Conservation (phyloP, 192 early-diverging fungal species). For the Coemansia interrupta region DNA sequence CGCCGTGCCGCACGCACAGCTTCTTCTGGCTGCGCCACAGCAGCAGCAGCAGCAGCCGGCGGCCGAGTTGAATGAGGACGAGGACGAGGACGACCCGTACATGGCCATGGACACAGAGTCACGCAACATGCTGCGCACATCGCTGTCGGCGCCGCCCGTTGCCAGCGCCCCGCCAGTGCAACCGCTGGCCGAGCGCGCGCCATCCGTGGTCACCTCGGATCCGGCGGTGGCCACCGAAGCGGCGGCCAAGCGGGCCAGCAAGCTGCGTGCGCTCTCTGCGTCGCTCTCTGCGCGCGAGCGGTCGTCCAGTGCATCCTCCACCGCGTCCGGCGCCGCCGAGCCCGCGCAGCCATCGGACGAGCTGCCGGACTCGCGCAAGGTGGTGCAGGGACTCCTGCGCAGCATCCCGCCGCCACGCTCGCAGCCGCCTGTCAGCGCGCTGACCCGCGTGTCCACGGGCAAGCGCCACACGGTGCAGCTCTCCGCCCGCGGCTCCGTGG, state of each 20-base stretch:
- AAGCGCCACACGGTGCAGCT: slow-evolving; percentile 52
- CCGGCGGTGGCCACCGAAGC: neutral
- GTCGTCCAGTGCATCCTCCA: neutral
- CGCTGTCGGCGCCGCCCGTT: slow-evolving; percentile 29
- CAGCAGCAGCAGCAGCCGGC: slow-evolving; percentile 5
- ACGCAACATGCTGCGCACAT: slow-evolving; percentile 37
- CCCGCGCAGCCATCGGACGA: neutral
- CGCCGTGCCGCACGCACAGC: slow-evolving; percentile 21
- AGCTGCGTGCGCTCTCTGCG: slow-evolving; percentile 7
- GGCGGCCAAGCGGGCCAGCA: slow-evolving; percentile 6
- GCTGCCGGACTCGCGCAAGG: slow-evolving; percentile 48
- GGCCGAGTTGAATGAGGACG: too few relatives aligned
- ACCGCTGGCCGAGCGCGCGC: neutral
- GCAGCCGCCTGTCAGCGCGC: slow-evolving; percentile 37
- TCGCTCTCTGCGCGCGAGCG: slow-evolving; percentile 4
- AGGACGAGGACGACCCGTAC: slow-evolving; percentile 39
- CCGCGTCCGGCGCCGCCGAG: neutral
- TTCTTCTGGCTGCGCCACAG: slow-evolving; percentile 2
- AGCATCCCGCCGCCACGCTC: slow-evolving; percentile 45
- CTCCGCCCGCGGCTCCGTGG: slow-evolving; percentile 16
- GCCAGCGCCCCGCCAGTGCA: slow-evolving; percentile 16
- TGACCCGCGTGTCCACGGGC: slow-evolving; percentile 20
- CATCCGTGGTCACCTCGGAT: neutral
- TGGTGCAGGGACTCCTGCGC: slow-evolving; percentile 45
- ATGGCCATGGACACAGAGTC: slow-evolving; percentile 17